These are phyloP conservation scores for Sisymbrium altissimum DNA, from an alignment of 345 rosid species.

Conservation along the genomic window DNA sequence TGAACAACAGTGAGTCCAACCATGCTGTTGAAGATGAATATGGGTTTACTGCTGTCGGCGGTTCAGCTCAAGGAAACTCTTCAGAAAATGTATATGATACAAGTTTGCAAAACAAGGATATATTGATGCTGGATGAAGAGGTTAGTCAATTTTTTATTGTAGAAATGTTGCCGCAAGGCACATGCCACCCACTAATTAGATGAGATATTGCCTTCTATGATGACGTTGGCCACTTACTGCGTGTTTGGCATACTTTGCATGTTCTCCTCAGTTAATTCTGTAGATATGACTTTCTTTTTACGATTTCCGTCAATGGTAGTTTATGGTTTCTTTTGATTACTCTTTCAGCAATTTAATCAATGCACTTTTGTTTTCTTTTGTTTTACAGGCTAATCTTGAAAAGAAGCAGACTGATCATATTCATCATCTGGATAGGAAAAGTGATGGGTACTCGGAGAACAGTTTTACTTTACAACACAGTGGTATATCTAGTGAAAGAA, in stretches of 20 bases:
- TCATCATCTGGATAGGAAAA: constrained; percentile 42
- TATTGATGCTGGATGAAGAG: constrained; percentile 40
- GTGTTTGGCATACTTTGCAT: not conserved
- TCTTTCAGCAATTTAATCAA: constrained; percentile 4
- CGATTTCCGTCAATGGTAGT: not conserved
- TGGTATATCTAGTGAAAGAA: constrained; percentile 34
- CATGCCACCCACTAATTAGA: not conserved
- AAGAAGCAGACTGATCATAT: constrained; percentile 43
- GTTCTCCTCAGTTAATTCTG: not conserved
- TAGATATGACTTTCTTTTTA: not conserved
- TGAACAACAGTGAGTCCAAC: constrained; percentile 35
- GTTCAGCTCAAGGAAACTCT: constrained; percentile 30
- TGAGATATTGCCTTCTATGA: constrained; percentile 1
- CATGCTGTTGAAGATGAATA: constrained; percentile 34
- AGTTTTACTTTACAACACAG: constrained; percentile 42
- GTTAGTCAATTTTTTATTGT: constrained; percentile 33
- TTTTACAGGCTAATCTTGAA: constrained; percentile 44
- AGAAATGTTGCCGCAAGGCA: not conserved
- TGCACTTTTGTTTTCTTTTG: constrained; percentile 4
- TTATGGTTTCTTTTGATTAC: not conserved
- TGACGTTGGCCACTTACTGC: constrained; percentile 2
- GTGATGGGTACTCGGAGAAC: constrained; percentile 39
- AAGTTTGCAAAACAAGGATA: constrained; percentile 36
- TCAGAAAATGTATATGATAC: constrained; percentile 15
- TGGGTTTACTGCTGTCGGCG: constrained; percentile 26